Conservation (phyloP, 768 basidiomycete genomes). For the Glaciozyma antarctica region DNA sequence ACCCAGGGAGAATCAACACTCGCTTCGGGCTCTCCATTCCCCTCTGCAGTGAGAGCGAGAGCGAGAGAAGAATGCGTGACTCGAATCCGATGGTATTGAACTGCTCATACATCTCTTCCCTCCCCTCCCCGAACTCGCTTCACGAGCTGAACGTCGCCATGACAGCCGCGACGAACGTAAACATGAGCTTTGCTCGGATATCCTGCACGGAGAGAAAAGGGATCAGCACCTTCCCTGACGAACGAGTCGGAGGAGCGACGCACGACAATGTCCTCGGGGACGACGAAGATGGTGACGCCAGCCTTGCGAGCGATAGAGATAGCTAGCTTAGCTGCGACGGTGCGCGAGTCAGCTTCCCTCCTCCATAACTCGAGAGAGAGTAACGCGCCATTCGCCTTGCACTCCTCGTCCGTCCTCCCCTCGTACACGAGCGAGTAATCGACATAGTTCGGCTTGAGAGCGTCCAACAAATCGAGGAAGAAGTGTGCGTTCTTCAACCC, state of each 20-base stretch:
- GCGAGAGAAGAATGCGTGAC: too few species aligned
- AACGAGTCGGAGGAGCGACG: neutral
- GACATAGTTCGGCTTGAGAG: slow-evolving; percentile 85
- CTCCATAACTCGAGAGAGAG: neutral
- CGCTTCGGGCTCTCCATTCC: too few species aligned
- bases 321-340: slow-evolving; percentile 75
- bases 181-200: neutral
- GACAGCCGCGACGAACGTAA: neutral
- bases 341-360: neutral
- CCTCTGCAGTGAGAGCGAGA: too few species aligned
- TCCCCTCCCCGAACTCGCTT: too few species aligned
- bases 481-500: slow-evolving; percentile 77
- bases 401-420: slow-evolving; percentile 65
- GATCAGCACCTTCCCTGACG: neutral
- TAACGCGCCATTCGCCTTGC: slow-evolving; percentile 75
- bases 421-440: slow-evolving; percentile 65
- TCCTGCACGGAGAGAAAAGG: neutral
- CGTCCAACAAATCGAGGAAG: slow-evolving; percentile 85
- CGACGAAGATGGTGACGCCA: slow-evolving; percentile 81
- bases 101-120: too few species aligned
- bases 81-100: too few species aligned
- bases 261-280: slow-evolving; percentile 53
- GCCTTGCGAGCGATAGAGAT: slow-evolving; percentile 98
- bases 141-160: neutral
- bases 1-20: too few species aligned